Conservation (phyloP, 2,329 filamentous ascomycete species). For the Shiraia sp. region DNA sequence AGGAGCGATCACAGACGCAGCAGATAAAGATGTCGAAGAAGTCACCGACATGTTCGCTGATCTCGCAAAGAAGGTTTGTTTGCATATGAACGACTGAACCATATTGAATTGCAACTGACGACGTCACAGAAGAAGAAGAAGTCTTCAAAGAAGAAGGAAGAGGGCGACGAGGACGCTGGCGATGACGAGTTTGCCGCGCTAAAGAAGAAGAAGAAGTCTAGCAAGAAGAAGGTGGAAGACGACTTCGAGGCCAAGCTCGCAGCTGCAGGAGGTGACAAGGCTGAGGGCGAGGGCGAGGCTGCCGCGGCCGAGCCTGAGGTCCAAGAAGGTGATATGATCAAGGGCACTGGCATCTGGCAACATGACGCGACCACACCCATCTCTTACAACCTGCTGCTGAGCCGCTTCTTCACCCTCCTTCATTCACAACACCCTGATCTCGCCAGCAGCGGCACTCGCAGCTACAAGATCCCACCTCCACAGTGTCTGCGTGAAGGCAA, state of each 20-base stretch:
- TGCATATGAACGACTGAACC: neutral
- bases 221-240: conserved; percentile 60
- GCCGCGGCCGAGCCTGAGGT: conserved; percentile 54
- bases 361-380: conserved; percentile 79
- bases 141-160: conserved; percentile 63
- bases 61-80: conserved; percentile 65
- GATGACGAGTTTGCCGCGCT: conserved; percentile 68
- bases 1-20: conserved; percentile 33
- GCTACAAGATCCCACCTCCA: conserved; percentile 98
- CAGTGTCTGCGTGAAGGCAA: conserved; percentile 99
- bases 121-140: conserved; percentile 63
- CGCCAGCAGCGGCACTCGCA: conserved; percentile 83
- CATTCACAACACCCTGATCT: conserved; percentile 97
- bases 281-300: conserved; percentile 58
- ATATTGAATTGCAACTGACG: neutral
- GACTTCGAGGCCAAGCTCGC: conserved; percentile 72
- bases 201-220: conserved; percentile 86
- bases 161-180: conserved; percentile 52
- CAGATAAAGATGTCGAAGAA: conserved; percentile 65
- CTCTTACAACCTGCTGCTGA: conserved; percentile 81
- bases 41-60: conserved; percentile 66
- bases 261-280: conserved; percentile 57
- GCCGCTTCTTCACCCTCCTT: conserved; percentile 91
- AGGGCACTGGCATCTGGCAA: conserved; percentile 87
- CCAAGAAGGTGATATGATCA: conserved; percentile 75